Base-by-base conservation (phyloP, 768 basidiomycete genomes). In the Auricularia heimuer region DNA sequence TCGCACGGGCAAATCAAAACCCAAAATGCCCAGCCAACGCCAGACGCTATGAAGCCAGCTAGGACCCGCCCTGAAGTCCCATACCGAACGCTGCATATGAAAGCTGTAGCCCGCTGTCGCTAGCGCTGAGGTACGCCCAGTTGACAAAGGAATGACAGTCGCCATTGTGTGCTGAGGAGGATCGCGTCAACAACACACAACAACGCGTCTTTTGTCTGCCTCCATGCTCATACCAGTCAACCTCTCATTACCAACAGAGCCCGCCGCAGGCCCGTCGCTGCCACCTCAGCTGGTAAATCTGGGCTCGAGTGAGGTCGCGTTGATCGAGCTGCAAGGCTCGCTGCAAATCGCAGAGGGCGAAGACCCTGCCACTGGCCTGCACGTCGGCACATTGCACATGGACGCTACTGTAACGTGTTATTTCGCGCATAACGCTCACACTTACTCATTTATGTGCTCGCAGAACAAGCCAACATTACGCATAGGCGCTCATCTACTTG, bases 401-500 rank as follows among this genome's bases (percentile, higher is more conserved):
- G 87, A 89, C 24, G 24, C 24, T 62, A 82, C 83, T 6, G 74
- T 65, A 65, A 4, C 67, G 71, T 45, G 44, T 58, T 16, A 12
- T 8, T 58, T 8, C 62, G 18, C 47, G 16, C 16, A 39, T 54
- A 29, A 35, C 45, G 14, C 1, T 51, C 47, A 6, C 2, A 42
- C 39, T 1, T 24, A 18, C 47, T 51, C 47, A 51, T 51, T 21
- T 3, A 18, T 60, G 44, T 42, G 16, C 39, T 36, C 21, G 12
- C 60, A 92, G 91, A 86, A 83, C 67, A 90, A 87, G 69, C 86
- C 91, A 3, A 92, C 86, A 2, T 80, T 98, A 4, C 74, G 80
- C 63, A 89, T 98, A 66, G 94, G 94, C 12, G 87, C 95, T 75
- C 93, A 97, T 70, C 79, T 94, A 36, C 84, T 98, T 3, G 95